A percentile compares a stretch with the other conserved stretches of the same genome.
phyloP scores from a whole-genome alignment of 352 stramenopile genomes.

The Pythium monospermum region DNA sequence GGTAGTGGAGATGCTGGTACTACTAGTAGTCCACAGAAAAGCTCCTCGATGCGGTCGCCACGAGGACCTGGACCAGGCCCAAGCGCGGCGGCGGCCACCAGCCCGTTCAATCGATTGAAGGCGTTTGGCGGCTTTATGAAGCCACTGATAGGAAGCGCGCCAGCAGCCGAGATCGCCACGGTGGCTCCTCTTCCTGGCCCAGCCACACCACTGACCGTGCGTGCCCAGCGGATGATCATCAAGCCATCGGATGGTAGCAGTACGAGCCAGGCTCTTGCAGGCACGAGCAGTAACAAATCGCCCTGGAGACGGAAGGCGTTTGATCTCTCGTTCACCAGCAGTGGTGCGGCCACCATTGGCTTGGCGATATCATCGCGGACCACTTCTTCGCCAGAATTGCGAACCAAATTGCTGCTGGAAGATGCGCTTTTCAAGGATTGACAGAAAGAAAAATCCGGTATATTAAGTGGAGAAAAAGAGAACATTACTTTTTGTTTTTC shows the following conservation, averaged over 20 bases:
- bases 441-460: too few relatives aligned
- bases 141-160: slow-evolving; percentile 2
- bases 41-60: not conserved
- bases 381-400: slow-evolving; percentile 10
- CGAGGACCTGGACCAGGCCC: not conserved
- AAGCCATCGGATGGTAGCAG: slow-evolving; percentile 21
- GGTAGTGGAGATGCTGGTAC: too few relatives aligned
- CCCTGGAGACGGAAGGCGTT: slow-evolving; percentile 17
- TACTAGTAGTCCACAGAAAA: slow-evolving; percentile 14
- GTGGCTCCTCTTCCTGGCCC: too few relatives aligned
- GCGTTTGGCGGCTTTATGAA: slow-evolving; percentile 10
- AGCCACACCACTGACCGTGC: slow-evolving; percentile 23
- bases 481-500: too few relatives aligned
- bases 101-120: slow-evolving; percentile 15
- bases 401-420: slow-evolving; percentile 16
- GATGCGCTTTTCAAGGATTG: slow-evolving; percentile 9
- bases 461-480: too few relatives aligned
- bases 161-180: too few relatives aligned
- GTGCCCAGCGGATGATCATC: slow-evolving; percentile 34
- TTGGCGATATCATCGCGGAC: not conserved
- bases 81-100: not conserved
- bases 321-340: slow-evolving; percentile 5
- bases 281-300: too few relatives aligned
- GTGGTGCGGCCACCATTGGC: not conserved
- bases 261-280: not conserved